phyloP scores from a whole-genome alignment of 2,329 filamentous ascomycete species.

The Talaromyces sp. region DNA sequence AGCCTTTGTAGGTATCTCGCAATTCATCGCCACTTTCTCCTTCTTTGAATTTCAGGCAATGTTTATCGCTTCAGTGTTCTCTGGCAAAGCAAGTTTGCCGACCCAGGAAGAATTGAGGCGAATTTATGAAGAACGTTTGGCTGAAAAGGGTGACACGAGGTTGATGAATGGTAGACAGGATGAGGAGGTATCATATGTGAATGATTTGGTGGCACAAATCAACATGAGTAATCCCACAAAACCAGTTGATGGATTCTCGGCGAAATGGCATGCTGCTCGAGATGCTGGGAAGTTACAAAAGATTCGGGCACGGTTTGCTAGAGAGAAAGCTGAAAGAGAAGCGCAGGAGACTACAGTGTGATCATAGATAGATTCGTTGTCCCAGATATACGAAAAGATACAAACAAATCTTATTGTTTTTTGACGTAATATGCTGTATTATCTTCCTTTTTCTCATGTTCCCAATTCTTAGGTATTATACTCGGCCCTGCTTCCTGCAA shows the following conservation, averaged over 20 bases:
- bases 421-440: background rate
- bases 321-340: constrained; percentile 3
- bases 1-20: constrained; percentile 64
- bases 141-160: background rate
- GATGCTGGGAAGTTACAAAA: constrained; percentile 9
- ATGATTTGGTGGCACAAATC: constrained; percentile 2
- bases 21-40: constrained; percentile 64
- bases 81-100: constrained; percentile 52
- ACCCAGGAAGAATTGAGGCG: constrained; percentile 24
- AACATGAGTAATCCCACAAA: background rate
- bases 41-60: constrained; percentile 69
- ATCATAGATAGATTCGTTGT: background rate
- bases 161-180: constrained; percentile 10
- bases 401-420: background rate
- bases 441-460: background rate
- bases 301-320: constrained; percentile 14
- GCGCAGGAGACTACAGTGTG: background rate
- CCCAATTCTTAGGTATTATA: constrained; percentile 12
- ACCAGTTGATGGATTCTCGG: constrained; percentile 4
- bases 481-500: constrained; percentile 12
- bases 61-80: constrained; percentile 56
- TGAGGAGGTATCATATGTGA: constrained; percentile 10
- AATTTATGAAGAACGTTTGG: constrained; percentile 5
- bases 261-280: constrained; percentile 13
- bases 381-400: background rate